Base-by-base conservation (phyloP, 495 filamentous ascomycete species). In the Cercophora scortea region DNA sequence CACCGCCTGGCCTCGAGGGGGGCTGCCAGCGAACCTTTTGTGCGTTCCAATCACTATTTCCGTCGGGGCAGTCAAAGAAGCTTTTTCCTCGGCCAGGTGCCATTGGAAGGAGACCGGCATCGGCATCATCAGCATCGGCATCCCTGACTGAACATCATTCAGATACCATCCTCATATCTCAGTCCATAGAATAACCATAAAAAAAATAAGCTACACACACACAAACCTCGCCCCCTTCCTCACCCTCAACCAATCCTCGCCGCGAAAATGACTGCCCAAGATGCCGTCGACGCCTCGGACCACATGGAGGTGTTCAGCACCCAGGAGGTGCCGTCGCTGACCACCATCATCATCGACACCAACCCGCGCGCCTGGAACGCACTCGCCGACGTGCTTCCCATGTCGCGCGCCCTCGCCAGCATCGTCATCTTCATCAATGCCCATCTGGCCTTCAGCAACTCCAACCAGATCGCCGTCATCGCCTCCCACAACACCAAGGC, bases 371-470 rank as follows among this genome's bases (percentile, higher is more conserved):
- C 93, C 64, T 98, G 93, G 93, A 82, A 87, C 4, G 76, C 87
- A 45, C 79, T 97, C 52, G 69, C 81, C 56, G 68, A 82, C 53
- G 81, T 79, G 5, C 86, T 98, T n/a, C 80, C 93, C 33, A 79
- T 97, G 54, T 83, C 86, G 49, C 85, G 86, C 59, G 89, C 87
- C 50, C 75, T 98, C 51, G 85, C 94, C 47, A 93, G 89, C 73
- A 79, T 97, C 55, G 85, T 96, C 62, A 84, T 97, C 74, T 96
- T 96, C 72, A 84, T 96, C 67, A 96, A 98, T 65, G 88, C 90
- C 52, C 93, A 98, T 64, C 79, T 98, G 6, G 87, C 93, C 55
- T 89, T 88, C 71, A 91, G 89, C 71, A 87, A 94, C 68, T 83
- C 88, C 48, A 97, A 95, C 69, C 85, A 89, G 66, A 86, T 97